Base-by-base conservation (phyloP, 2,329 filamentous ascomycete species). In the Botrytis deweyae region DNA sequence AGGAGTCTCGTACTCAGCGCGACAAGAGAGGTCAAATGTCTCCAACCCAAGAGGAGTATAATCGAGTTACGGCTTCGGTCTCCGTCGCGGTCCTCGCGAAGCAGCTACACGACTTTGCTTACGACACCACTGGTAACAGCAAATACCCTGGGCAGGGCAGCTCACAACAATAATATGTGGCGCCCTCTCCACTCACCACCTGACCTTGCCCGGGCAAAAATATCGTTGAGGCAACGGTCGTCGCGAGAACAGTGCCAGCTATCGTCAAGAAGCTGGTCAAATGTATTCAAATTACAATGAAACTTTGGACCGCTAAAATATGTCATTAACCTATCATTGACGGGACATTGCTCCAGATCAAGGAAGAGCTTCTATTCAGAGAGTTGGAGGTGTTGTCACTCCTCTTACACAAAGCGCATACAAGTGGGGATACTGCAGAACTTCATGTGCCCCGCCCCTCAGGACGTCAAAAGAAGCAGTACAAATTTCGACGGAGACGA, bases 341-440 rank as follows among this genome's bases (percentile, higher is more conserved):
- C 3, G 4, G 10, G 12, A n/a, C n/a, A 55, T 8, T 12, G 25
- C 14, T 14, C 14, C n/a, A 29, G 52, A 58, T 18, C n/a, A 18
- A 29, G 14, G 14, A 9, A 8, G 3, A 1, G 52, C 14, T 58
- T 18, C 14, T 14, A 29, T 29, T 16, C 52, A 14, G 64, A 52
- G 68, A 14, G 33, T 74, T 25, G 70, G 18, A 29, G 16, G 75
- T 16, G 72, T 74, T 68, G 79, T 80, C 69, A 77, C 78, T 42
- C 88, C 88, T 33, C 84, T 91, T 64, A 84, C 84, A 76, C 83
- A 86, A 75, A 84, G 85, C 78, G 84, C 88, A 72, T 4, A 58
- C n/a, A 29, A 58, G n/a, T 18, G 14, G 14, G 2, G 6, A 58
- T 9, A n/a, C 12, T 55, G 49, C 49, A 55, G 25, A 29, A 20